phyloP scores from a whole-genome alignment of 2,329 filamentous ascomycete genomes.

The Sporothrix inflata region DNA sequence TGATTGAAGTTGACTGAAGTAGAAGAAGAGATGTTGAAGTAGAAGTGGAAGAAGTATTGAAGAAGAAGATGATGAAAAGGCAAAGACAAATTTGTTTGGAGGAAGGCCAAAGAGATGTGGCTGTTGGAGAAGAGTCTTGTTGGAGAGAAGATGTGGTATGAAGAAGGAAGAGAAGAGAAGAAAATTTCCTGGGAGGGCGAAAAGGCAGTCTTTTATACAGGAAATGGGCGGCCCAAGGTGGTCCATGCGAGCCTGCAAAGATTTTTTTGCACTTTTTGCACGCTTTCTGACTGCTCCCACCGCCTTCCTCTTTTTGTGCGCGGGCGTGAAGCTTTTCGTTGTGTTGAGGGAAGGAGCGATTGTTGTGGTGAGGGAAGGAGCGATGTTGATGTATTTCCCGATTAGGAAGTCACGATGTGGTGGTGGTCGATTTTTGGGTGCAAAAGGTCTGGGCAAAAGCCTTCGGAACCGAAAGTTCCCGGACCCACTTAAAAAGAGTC shows the following conservation, averaged over 20 bases:
- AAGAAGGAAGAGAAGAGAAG: not conserved
- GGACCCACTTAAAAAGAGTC: not conserved
- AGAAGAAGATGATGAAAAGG: not conserved
- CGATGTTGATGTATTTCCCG: constrained; percentile 7
- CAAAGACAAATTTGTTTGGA: not conserved
- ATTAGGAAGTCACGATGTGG: constrained; percentile 19
- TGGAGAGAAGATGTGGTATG: not conserved
- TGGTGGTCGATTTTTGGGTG: not conserved
- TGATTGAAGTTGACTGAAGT: not conserved
- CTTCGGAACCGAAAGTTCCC: not conserved
- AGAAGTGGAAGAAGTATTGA: not conserved
- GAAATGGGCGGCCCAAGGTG: not conserved
- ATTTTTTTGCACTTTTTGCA: not conserved
- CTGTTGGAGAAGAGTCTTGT: not conserved
- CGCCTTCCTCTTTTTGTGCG: not conserved
- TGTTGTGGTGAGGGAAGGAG: not conserved
- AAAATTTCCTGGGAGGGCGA: not conserved
- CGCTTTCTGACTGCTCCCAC: not conserved
- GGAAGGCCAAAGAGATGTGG: not conserved
- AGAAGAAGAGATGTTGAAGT: not conserved
- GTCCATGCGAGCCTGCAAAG: constrained; percentile 14
- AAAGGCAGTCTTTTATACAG: not conserved
- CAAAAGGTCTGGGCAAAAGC: not conserved
- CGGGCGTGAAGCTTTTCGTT: not conserved
- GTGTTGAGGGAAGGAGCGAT: constrained; percentile 6